These are phyloP conservation scores for Guadua angustifolia DNA, from an alignment of 176 grass and related monocot genomes.

Conservation along the genomic window DNA sequence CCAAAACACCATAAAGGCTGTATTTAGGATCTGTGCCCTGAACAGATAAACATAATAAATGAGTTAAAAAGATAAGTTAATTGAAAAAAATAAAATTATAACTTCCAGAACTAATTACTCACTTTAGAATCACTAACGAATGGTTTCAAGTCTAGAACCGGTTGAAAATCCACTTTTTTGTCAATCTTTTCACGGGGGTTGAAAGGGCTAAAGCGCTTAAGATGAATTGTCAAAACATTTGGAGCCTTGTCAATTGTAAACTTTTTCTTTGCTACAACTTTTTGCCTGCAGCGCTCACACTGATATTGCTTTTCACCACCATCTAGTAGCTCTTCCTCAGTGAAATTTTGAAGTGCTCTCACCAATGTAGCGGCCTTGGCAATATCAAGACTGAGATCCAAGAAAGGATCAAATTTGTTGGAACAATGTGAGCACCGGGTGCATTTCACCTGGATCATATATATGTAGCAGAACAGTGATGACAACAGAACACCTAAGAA, in stretches of 20 bases:
- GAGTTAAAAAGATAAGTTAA: slow-evolving; percentile 5
- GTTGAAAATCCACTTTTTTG: slow-evolving; percentile 84
- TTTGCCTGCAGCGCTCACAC: slow-evolving; percentile 86
- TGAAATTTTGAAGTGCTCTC: slow-evolving; percentile 83
- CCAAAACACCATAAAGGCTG: slow-evolving; percentile 93
- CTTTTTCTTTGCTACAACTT: slow-evolving; percentile 85
- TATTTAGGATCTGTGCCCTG: slow-evolving; percentile 83
- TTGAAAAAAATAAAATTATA: slow-evolving; percentile 10
- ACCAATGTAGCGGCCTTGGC: slow-evolving; percentile 74
- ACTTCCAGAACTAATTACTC: slow-evolving; percentile 40
- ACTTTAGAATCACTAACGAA: slow-evolving; percentile 90
- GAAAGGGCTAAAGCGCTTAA: slow-evolving; percentile 89
- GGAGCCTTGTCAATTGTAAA: slow-evolving; percentile 86
- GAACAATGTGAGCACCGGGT: slow-evolving; percentile 77
- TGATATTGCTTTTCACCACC: slow-evolving; percentile 84
- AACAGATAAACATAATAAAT: slow-evolving; percentile 29
- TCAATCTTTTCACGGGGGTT: slow-evolving; percentile 90
- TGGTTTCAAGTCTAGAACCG: slow-evolving; percentile 74
- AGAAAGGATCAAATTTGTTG: slow-evolving; percentile 93
- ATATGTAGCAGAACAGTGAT: slow-evolving; percentile 18
- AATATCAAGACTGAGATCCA: slow-evolving; percentile 98
- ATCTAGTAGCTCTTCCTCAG: slow-evolving; percentile 75
- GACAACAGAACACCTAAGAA: slow-evolving; percentile 29
- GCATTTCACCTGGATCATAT: slow-evolving; percentile 88
- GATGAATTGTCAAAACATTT: slow-evolving; percentile 86